A percentile compares a stretch with the other conserved stretches of the same genome.
These are phyloP conservation scores for Metarhizium guizhouense DNA, from an alignment of 2,329 filamentous ascomycete species.

Conservation along the genomic window DNA sequence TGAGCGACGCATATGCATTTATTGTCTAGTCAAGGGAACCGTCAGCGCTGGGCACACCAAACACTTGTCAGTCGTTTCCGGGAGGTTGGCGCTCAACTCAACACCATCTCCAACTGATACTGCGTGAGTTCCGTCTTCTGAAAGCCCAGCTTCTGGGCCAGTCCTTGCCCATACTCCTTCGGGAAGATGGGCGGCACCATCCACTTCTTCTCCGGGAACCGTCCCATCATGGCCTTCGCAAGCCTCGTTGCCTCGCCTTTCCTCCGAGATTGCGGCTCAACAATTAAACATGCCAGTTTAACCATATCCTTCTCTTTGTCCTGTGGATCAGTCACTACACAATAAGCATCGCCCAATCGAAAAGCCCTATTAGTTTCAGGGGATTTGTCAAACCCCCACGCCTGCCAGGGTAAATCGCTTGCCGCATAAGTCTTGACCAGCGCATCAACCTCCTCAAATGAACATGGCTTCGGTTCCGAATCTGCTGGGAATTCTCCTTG, in stretches of 20 bases:
- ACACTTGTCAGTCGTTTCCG: background rate
- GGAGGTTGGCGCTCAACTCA: background rate
- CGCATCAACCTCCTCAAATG: conserved; percentile 9
- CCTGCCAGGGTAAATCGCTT: conserved; percentile 12
- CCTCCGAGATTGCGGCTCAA: conserved; percentile 10
- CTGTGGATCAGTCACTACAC: conserved; percentile 11
- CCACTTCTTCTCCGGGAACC: conserved; percentile 11
- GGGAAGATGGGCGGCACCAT: conserved; percentile 5
- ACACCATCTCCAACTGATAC: background rate
- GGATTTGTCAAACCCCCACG: conserved; percentile 1
- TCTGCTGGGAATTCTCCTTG: background rate
- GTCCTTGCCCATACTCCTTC: background rate
- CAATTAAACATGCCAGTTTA: conserved; percentile 8
- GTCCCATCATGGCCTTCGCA: conserved; percentile 10
- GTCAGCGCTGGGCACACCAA: too few relatives aligned
- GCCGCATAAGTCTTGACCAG: conserved; percentile 6
- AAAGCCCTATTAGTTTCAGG: conserved; percentile 7
- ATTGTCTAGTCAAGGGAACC: background rate
- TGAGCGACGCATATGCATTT: background rate
- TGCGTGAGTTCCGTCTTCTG: background rate
- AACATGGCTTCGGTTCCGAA: conserved; percentile 3
- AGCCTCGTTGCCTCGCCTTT: conserved; percentile 11
- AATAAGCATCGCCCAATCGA: conserved; percentile 11
- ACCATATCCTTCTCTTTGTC: conserved; percentile 8
- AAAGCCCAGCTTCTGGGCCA: background rate